These are phyloP conservation scores for Chrysanthemum lavandulifolium DNA, from an alignment of 129 eudicot species.

Conservation along the genomic window DNA sequence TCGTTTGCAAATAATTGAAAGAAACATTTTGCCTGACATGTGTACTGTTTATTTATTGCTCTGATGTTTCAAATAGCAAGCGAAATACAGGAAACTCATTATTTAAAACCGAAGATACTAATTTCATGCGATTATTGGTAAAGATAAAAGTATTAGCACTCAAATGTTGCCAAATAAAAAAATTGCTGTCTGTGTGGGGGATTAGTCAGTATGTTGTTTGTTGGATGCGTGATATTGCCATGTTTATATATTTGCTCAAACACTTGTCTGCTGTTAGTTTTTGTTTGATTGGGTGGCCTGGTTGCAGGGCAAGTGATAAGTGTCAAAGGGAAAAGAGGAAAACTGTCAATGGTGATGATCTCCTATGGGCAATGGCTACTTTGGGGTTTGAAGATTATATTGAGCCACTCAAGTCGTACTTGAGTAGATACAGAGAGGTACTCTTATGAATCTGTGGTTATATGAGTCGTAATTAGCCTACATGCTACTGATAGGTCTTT, in stretches of 20 bases:
- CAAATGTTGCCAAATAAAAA: not conserved
- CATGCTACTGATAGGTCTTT: not conserved
- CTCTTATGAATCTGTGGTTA: not conserved
- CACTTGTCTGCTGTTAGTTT: not conserved
- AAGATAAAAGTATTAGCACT: not conserved
- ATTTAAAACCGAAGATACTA: not conserved
- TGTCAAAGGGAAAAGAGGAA: constrained; percentile 90
- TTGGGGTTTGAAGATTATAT: constrained; percentile 84
- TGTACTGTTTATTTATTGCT: not conserved
- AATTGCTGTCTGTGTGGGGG: not conserved
- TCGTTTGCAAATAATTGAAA: too few species aligned
- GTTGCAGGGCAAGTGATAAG: constrained; percentile 79
- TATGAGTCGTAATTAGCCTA: not conserved
- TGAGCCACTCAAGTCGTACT: constrained; percentile 71
- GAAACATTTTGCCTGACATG: too few species aligned
- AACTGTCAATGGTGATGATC: constrained; percentile 84
- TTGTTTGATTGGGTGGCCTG: not conserved
- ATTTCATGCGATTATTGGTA: not conserved
- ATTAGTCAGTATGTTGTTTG: too few species aligned
- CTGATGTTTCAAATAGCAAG: not conserved
- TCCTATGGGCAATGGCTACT: constrained; percentile 88
- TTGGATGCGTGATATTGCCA: not conserved
- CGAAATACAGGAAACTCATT: not conserved
- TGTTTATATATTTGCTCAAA: not conserved
- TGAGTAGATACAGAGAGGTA: constrained; percentile 77